phyloP scores from a whole-genome alignment of 148 eudicot genomes.

The Vaccinium corymbosum region DNA sequence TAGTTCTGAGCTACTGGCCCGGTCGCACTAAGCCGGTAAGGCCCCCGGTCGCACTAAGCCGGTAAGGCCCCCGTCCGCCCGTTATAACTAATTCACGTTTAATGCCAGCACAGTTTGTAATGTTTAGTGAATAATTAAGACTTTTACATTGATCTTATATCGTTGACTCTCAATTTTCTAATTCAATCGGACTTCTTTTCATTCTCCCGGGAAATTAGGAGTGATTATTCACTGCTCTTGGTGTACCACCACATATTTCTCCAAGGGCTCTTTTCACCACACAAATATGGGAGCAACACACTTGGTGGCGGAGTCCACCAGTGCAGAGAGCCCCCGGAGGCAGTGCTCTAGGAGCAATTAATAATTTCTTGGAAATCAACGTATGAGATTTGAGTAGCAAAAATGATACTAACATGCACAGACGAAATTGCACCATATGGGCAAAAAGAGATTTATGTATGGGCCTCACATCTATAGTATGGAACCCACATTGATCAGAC shows the following conservation, averaged over 20 bases:
- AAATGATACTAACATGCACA: no score
- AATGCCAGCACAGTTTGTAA: neutral
- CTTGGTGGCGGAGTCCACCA: no score
- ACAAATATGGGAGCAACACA: no score
- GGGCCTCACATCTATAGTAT: neutral
- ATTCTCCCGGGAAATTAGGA: neutral
- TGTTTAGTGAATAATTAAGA: neutral
- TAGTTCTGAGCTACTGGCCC: neutral
- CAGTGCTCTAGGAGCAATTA: no score
- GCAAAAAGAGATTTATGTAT: neutral
- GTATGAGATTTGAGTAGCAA: neutral
- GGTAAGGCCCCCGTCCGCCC: no score
- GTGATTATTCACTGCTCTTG: no score
- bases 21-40: neutral
- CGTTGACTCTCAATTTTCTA: neutral
- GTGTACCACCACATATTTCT: no score
- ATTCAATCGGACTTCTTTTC: neutral
- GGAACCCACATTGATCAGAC: neutral
- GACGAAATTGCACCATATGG: no score
- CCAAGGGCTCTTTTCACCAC: no score
- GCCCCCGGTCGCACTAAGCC: neutral
- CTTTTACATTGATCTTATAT: neutral
- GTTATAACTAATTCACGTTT: neutral
- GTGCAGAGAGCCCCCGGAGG: no score
- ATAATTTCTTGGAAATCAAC: no score